phyloP scores from a whole-genome alignment of 768 basidiomycete species.

The Hygrocybe coccinea region DNA sequence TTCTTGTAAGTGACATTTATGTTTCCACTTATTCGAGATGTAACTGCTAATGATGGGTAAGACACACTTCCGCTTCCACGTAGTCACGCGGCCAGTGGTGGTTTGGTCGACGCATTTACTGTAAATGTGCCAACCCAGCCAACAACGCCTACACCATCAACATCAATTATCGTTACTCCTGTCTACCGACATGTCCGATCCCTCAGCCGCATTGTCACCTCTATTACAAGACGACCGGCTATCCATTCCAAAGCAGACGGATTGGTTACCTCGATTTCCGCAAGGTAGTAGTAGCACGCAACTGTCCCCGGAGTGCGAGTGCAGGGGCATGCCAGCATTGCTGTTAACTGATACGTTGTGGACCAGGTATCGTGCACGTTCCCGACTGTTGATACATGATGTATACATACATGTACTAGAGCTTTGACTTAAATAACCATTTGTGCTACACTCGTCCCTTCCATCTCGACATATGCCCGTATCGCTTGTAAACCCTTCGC shows the following conservation, averaged over 20 bases:
- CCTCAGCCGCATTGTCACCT: neutral
- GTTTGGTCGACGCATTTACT: neutral
- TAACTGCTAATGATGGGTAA: neutral
- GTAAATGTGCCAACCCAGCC: neutral
- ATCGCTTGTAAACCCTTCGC: neutral
- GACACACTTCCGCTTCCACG: neutral
- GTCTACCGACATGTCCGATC: neutral
- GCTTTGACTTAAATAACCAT: neutral
- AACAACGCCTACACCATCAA: neutral
- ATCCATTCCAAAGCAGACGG: neutral
- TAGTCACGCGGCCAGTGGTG: neutral
- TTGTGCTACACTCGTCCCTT: neutral
- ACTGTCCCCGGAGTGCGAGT: too few species aligned
- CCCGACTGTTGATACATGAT: neutral
- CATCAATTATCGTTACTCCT: neutral
- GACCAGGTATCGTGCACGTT: too few species aligned
- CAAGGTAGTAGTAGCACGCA: too few species aligned
- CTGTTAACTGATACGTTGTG: too few species aligned
- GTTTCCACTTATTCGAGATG: neutral
- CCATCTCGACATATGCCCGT: neutral
- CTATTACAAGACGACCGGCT: neutral
- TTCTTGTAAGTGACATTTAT: neutral
- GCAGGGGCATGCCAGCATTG: too few species aligned
- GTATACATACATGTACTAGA: neutral
- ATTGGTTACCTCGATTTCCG: neutral